Conservation (phyloP, 2,329 filamentous ascomycete genomes). For the Ustilaginoidea virens region DNA sequence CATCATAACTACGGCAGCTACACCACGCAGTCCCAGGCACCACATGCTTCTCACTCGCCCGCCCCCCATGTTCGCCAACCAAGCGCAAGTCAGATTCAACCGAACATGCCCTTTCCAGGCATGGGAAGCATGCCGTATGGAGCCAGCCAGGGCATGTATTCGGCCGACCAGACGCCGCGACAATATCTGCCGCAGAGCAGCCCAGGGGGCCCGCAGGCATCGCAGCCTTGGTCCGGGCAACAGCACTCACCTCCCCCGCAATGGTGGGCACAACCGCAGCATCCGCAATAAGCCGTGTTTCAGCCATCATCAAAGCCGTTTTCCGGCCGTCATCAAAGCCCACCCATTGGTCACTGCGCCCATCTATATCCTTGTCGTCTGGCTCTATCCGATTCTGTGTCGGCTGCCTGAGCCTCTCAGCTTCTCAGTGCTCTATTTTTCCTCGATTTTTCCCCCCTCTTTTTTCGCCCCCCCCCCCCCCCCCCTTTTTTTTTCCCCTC, state of each 20-base stretch:
- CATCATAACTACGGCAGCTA: conserved; percentile 39
- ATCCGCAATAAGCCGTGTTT: conserved; percentile 19
- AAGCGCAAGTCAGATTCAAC: conserved; percentile 39
- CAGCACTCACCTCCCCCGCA: conserved; percentile 48
- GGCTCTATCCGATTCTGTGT: no score
- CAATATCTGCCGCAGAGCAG: conserved; percentile 53
- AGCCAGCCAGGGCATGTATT: conserved; percentile 41
- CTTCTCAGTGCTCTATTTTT: no score
- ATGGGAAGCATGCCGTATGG: conserved; percentile 46
- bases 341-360: no score
- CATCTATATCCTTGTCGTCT: no score
- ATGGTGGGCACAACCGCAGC: conserved; percentile 39
- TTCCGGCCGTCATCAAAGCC: no score
- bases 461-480: no score
- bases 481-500: background rate
- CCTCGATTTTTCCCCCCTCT: no score
- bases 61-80: conserved; percentile 46
- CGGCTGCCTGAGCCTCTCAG: no score
- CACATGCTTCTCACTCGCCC: conserved; percentile 36
- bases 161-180: conserved; percentile 45
- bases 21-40: conserved; percentile 35
- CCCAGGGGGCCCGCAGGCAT: conserved; percentile 31
- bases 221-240: conserved; percentile 40
- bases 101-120: conserved; percentile 44
- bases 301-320: background rate